Evolutionary conservation across 2,329 filamentous ascomycete genomes (phyloP), one percentile per base, ranked within the genome.

Genomic region (Stagonosporopsis chrysanthemi): DNA sequence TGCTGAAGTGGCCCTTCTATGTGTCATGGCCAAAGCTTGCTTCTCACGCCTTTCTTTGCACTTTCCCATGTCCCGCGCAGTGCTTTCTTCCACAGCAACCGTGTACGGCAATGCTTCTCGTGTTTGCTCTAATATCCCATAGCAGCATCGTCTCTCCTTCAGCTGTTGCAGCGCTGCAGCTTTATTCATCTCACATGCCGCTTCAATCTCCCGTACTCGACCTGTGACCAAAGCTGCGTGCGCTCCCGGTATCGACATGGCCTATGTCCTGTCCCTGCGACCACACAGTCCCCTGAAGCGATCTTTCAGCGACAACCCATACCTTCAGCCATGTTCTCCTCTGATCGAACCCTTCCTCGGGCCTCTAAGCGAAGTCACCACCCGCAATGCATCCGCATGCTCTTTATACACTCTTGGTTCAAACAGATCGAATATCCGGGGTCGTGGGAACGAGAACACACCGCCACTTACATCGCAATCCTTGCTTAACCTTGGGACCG

Each of bases 251-350:
- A 35, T 49, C 54, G 56, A 64, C 44, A 78, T 79, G 76, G 75
- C 75, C 51, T 77, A 73, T 62, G 69, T 78, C 57, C 70, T 78
- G 56, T 75, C 76, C 39, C 67, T 78, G 46, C 73, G 69, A 31
- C 70, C 75, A 15, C 71, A 73, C 42, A 77, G 73, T 56, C 75
- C 76, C 9, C 67, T 78, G 61, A 77, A 78, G 64, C 74, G 75
- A 50, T 76, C 76, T 52, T 78, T 79, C 66, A 77, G 74, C 64
- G 75, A 78, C 61, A 75, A 71, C 49, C 73, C 72, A 36, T 76
- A 73, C 65, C 64, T 75, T 42, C 68, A 65, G 39, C 66, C 74
- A 44, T 70, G 66, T 59, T 75, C 76, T 15, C 68, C 76, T 29
- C 52, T 73, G 12, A 67, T 65, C 36, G 66, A 73, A 28, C 55